These are phyloP conservation scores for Chaetomium strumarium DNA, from an alignment of 2,329 filamentous ascomycete genomes.

Conservation along the genomic window DNA sequence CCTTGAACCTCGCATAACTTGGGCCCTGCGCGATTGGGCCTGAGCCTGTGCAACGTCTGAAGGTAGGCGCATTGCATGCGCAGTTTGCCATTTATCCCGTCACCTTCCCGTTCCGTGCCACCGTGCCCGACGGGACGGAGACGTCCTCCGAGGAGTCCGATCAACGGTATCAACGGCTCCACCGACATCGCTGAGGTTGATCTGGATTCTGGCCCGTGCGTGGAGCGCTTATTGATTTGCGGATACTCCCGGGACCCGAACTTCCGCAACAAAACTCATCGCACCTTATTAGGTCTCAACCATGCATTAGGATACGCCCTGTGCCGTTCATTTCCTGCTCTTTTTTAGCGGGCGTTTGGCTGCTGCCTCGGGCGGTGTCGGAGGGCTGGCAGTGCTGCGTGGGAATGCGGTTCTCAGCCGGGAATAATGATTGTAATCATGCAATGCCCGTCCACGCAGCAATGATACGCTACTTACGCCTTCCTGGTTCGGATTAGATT, in stretches of 20 bases:
- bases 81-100: neutral
- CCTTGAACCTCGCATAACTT: neutral
- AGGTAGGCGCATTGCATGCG: neutral
- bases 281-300: too few species aligned
- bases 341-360: too few species aligned
- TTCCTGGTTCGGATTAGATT: conserved; percentile 12
- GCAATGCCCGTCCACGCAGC: neutral
- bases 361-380: too few species aligned
- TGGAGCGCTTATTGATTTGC: too few species aligned
- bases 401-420: neutral
- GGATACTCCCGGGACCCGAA: too few species aligned
- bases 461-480: neutral
- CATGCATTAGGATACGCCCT: too few species aligned
- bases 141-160: neutral
- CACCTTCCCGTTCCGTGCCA: conserved; percentile 10
- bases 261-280: too few species aligned
- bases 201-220: too few species aligned
- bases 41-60: neutral
- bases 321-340: too few species aligned
- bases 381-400: too few species aligned
- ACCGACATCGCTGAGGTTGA: neutral
- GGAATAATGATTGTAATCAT: neutral
- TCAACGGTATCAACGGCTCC: neutral
- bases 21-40: neutral
- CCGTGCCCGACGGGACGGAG: neutral